Base-by-base conservation (phyloP, 805 yeast species). In the Kodamaea fukazawae region DNA sequence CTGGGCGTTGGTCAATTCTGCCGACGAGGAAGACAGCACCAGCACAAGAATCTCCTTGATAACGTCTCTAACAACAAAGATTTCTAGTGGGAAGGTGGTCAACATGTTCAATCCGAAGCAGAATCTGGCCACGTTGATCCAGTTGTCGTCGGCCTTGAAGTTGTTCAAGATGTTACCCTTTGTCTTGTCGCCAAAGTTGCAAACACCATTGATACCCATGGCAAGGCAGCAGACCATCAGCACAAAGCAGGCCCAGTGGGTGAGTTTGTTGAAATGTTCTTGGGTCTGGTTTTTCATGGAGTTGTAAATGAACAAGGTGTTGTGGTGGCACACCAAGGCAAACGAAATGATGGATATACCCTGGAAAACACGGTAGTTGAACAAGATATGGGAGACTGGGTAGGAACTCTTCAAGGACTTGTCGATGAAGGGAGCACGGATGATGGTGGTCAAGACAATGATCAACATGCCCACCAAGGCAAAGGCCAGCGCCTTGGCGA, bases 241-340 rank as follows among this genome's bases (percentile, higher is more conserved):
- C 0, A 90, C 78, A 6, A 78, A 71, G 38, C 96, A 87, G 8
- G 95, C 84, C 47, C 85, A 75, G 58, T 91, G 98, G 1, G 96
- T 89, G 17, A 90, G 75, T 29, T 64, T 70, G 31, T 86, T 73
- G 56, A 90, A 90, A 45, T 90, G 71, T 46, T 79, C 81, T 49
- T 88, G 56, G 3, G 95, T 80, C 4, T 96, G 91, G 14, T 76
- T 76, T 47, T 75, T 76, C 54, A 91, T 73, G 0, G 96, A 87
- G 55, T 86, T 87, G 65, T 82, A 90, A 32, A 90, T 91, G 54
- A 90, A 84, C 20, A 91, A 78, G 0, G 97, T 88, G 58, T 90
- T 90, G 60, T 90, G 98, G 56, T 90, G 98, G 56, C 98, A 90
- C 3, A 90, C 97, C 48, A 91, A 73, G 2, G 98, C 98, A 66